A percentile compares a stretch with the other conserved stretches of the same genome.
phyloP scores from a whole-genome alignment of 345 rosid species.

The Murraya koenigii region DNA sequence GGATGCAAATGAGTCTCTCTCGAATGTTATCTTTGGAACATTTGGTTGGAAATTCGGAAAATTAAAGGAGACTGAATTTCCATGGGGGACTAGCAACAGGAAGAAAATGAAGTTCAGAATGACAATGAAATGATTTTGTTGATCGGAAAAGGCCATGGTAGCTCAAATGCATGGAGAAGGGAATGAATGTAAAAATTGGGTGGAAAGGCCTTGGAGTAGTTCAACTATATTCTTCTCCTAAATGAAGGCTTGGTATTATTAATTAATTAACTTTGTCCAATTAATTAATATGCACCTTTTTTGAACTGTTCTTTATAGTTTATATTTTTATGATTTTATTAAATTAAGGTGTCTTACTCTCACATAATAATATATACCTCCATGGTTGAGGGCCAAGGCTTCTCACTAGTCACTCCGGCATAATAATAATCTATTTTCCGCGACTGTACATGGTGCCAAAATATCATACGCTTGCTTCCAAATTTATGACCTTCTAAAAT shows the following conservation, averaged over 20 bases:
- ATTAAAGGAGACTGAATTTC: conserved; percentile 34
- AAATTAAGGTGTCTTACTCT: neutral
- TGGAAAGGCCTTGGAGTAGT: neutral
- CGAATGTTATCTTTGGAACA: conserved; percentile 21
- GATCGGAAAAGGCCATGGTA: conserved; percentile 9
- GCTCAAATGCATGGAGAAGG: neutral
- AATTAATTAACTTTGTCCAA: neutral
- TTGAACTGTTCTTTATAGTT: neutral
- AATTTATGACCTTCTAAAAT: neutral
- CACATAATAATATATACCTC: neutral
- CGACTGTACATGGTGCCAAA: neutral
- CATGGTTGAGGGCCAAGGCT: too few species aligned
- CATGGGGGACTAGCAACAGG: conserved; percentile 16
- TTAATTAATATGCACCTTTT: neutral
- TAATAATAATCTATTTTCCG: too few species aligned
- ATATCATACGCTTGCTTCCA: neutral
- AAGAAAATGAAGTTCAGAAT: neutral
- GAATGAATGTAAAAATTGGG: neutral
- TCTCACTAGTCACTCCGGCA: too few species aligned
- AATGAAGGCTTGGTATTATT: neutral
- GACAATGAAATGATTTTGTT: neutral
- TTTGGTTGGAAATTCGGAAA: conserved; percentile 38
- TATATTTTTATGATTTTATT: neutral
- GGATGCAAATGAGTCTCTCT: conserved; percentile 40
- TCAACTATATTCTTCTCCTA: neutral